Conservation (phyloP, 352 stramenopile genomes). For the Blastocystis sp. region DNA sequence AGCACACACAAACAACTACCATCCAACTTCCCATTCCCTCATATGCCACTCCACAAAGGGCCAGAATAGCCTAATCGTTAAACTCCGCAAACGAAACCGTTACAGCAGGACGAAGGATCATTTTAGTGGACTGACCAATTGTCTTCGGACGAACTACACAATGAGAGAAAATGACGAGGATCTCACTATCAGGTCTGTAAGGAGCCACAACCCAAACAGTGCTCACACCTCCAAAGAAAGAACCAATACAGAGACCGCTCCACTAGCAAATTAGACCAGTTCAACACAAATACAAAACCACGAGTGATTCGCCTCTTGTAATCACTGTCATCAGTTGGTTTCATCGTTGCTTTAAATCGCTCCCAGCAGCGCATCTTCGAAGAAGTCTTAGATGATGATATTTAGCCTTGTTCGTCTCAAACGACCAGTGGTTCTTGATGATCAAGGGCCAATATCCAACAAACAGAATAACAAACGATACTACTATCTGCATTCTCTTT, state of each 20-base stretch:
- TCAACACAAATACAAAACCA: not conserved
- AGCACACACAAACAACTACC: not conserved
- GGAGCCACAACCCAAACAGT: constrained; percentile 8
- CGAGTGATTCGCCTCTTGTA: constrained; percentile 32
- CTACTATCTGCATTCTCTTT: not conserved
- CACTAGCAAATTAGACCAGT: not conserved
- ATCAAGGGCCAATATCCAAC: not conserved
- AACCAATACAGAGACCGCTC: not conserved
- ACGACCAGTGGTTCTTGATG: not conserved
- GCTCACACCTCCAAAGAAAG: constrained; percentile 21
- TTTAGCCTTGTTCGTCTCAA: not conserved
- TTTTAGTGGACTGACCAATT: not conserved
- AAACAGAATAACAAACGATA: not conserved
- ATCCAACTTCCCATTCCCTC: constrained; percentile 1
- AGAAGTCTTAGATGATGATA: not conserved
- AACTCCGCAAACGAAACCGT: not conserved
- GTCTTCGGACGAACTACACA: not conserved
- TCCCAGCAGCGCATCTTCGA: constrained; percentile 1
- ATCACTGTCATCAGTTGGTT: not conserved
- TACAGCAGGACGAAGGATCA: constrained; percentile 3
- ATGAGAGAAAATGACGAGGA: not conserved
- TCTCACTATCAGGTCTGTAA: not conserved
- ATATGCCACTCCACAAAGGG: not conserved
- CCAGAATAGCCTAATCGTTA: not conserved
- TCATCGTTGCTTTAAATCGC: constrained; percentile 7